Conservation (phyloP, 1,284 basidiomycete species). For the Ceratobasidium sp. region DNA sequence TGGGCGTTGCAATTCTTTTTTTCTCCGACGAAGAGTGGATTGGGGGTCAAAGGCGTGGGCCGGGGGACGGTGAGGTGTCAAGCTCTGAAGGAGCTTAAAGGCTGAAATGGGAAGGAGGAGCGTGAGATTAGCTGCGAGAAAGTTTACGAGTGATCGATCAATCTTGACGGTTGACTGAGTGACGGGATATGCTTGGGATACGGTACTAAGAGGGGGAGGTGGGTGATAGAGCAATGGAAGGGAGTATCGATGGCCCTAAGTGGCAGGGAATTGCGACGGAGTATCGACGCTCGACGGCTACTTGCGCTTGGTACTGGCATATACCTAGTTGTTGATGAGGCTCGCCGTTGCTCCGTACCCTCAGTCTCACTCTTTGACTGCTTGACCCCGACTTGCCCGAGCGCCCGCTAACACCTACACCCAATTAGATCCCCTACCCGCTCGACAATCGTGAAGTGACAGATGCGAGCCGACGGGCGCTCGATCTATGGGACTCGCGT, state of each 20-base stretch:
- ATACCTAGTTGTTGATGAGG: too few species aligned
- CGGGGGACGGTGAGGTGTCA: neutral
- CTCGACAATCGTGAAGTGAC: constrained; percentile 77
- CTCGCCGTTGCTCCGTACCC: neutral
- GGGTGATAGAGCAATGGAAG: too few species aligned
- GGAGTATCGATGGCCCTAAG: too few species aligned
- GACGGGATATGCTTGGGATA: too few species aligned
- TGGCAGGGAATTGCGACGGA: too few species aligned
- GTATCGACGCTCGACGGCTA: too few species aligned
- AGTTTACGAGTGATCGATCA: too few species aligned
- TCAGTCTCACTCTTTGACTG: neutral
- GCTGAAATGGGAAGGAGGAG: neutral
- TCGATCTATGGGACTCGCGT: constrained; percentile 77
- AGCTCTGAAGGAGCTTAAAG: neutral
- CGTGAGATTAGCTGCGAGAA: too few species aligned
- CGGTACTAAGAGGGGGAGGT: too few species aligned
- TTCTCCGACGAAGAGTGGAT: neutral
- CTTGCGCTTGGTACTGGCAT: too few species aligned
- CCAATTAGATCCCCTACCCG: constrained; percentile 81
- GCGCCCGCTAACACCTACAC: constrained; percentile 5
- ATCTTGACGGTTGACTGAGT: too few species aligned
- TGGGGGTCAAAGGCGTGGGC: neutral
- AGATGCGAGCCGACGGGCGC: constrained; percentile 75
- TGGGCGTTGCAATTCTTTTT: neutral
- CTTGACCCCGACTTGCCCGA: neutral